Evolutionary conservation across 805 yeast genomes (phyloP).

Genomic region (Starmerella floris): DNA sequence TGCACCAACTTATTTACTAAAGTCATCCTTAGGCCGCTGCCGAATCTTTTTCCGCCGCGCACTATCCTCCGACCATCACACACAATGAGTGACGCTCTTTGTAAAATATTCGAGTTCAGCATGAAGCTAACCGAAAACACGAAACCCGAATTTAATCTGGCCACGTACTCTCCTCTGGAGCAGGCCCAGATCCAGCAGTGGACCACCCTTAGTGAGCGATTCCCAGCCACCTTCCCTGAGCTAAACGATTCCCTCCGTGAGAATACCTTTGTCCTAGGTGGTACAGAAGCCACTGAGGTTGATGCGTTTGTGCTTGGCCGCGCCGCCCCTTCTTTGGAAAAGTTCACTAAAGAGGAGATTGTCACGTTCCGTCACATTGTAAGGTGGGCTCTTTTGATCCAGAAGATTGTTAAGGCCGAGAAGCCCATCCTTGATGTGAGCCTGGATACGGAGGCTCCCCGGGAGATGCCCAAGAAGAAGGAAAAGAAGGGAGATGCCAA

Average conservation of each 20-base stretch:
- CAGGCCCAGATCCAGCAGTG: slow-evolving; percentile 68
- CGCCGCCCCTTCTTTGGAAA: slow-evolving; percentile 45
- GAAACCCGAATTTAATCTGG: slow-evolving; percentile 9
- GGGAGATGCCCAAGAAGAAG: slow-evolving; percentile 41
- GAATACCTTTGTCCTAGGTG: slow-evolving; percentile 59
- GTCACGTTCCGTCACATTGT: slow-evolving; percentile 66
- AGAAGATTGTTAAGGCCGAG: slow-evolving; percentile 37
- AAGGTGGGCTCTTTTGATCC: slow-evolving; percentile 87
- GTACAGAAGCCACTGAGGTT: slow-evolving; percentile 44
- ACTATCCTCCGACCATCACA: neutral
- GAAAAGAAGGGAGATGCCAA: slow-evolving; percentile 28
- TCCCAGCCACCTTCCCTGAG: slow-evolving; percentile 39
- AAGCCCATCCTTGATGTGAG: slow-evolving; percentile 46
- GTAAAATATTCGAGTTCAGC: slow-evolving; percentile 22
- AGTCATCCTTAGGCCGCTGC: neutral
- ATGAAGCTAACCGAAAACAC: slow-evolving; percentile 21
- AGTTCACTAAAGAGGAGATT: slow-evolving; percentile 45
- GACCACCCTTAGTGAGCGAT: slow-evolving; percentile 53
- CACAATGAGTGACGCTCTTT: slow-evolving; percentile 18
- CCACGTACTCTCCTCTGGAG: slow-evolving; percentile 34
- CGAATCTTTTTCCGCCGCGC: neutral
- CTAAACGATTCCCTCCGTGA: slow-evolving; percentile 59
- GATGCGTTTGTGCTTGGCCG: slow-evolving; percentile 60
- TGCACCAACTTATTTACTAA: neutral
- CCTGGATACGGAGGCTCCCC: slow-evolving; percentile 51